Evolutionary conservation across 192 early-diverging fungal species (phyloP).

Genomic region (Umbelopsis isabellina): DNA sequence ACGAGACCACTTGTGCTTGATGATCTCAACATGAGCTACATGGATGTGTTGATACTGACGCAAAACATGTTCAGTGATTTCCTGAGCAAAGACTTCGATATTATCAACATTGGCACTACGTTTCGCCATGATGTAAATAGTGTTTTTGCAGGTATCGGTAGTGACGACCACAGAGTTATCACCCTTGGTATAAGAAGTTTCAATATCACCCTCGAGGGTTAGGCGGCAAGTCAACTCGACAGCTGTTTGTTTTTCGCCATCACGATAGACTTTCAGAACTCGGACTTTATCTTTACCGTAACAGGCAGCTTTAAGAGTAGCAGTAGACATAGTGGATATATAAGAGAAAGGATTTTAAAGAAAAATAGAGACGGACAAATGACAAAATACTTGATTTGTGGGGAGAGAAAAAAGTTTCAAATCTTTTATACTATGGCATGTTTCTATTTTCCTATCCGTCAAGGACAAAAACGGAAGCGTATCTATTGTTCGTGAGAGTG

Average conservation of each 20-base stretch:
- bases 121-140: slow-evolving; percentile 76
- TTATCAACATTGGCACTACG: slow-evolving; percentile 65
- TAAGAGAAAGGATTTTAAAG: neutral
- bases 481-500: slow-evolving; percentile 7
- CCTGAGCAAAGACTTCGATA: slow-evolving; percentile 73
- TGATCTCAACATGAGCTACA: slow-evolving; percentile 64
- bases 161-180: slow-evolving; percentile 81
- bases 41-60: slow-evolving; percentile 73
- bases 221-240: slow-evolving; percentile 65
- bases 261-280: slow-evolving; percentile 70
- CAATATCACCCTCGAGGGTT: slow-evolving; percentile 54
- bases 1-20: slow-evolving; percentile 77
- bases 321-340: slow-evolving; percentile 9
- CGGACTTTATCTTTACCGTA: slow-evolving; percentile 82
- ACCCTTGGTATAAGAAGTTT: slow-evolving; percentile 73
- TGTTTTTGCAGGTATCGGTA: slow-evolving; percentile 80
- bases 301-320: slow-evolving; percentile 54
- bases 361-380: neutral
- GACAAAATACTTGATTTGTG: neutral
- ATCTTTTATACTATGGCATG: neutral
- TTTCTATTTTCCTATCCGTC: neutral
- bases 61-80: slow-evolving; percentile 71
- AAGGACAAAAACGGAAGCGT: slow-evolving; percentile 20
- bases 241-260: slow-evolving; percentile 61
- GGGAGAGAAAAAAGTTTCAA: neutral